Evolutionary conservation across 176 grass and related monocot species (phyloP), one percentile per base, ranked within the genome.

Genomic region (Coix lacrymajobi): DNA sequence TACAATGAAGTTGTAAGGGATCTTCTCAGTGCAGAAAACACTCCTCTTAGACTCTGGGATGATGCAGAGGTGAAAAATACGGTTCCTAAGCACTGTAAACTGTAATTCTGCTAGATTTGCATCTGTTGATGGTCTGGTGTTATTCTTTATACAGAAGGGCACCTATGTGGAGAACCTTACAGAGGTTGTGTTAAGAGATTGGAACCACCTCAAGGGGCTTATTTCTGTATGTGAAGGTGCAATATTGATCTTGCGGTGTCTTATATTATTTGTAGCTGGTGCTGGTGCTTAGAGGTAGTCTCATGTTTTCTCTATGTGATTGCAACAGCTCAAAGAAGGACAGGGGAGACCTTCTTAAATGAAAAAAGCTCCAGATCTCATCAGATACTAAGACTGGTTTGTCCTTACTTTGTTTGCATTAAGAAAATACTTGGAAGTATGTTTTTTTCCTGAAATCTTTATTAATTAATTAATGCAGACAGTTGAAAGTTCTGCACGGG

Each of bases 361-460:
- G 94, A 97, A 88, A 90, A 89, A 88, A 97, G 94, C 69, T 97
- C 94, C 19, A 92, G 94, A 92, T 97, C 94, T 31, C 94, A 97
- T 89, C 94, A 97, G 74, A 94, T 97, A 76, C 85, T 97, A 63
- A 90, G 80, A 94, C 79, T 97, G 94, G 94, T 97, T 32, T 78
- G 92, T 61, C 33, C 68, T 91, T 90, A n/a, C 62, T 89, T 89
- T 73, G 62, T 30, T 69, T 87, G 60, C 8, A 45, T 88, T 36
- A 44, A 54, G 16, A 15, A 71, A 63, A 37, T 38, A 7, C n/a
- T n/a, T 85, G 37, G 29, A 48, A n/a, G 4, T 83, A 25, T 28
- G 58, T 0, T 66, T 49, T 49, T 76, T 48, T 3, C 15, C 73
- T 90, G 24, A 86, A 43, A 26, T 71, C 17, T 40, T 68, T 32